A percentile compares a stretch with the other conserved stretches of the same genome.
These are phyloP conservation scores for Paraphoma chrysanthemicola DNA, from an alignment of 2,329 filamentous ascomycete species.

Conservation along the genomic window DNA sequence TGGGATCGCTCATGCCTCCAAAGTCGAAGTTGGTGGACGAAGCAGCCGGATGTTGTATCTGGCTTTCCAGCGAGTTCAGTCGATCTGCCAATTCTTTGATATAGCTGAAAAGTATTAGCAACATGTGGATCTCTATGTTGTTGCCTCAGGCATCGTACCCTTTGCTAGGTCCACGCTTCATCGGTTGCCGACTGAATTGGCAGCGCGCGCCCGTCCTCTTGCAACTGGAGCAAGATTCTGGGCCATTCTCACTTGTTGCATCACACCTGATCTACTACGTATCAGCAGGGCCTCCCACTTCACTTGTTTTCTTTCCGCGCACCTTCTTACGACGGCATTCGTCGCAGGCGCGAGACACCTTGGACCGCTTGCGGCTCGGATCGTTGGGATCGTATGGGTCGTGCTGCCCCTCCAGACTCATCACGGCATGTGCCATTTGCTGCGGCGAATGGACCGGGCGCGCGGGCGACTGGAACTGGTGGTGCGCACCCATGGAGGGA, in stretches of 20 bases:
- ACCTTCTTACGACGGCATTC: constrained; percentile 52
- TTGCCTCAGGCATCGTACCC: constrained; percentile 29
- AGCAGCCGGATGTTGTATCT: constrained; percentile 40
- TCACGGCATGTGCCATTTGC: constrained; percentile 49
- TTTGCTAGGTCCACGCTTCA: constrained; percentile 53
- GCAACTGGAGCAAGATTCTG: constrained; percentile 50
- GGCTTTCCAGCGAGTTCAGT: constrained; percentile 47
- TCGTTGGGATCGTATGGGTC: constrained; percentile 45
- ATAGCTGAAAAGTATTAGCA: constrained; percentile 37
- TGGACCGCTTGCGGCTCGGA: constrained; percentile 46
- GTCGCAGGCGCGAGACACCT: constrained; percentile 52
- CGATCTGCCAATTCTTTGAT: constrained; percentile 51
- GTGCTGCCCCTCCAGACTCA: constrained; percentile 46
- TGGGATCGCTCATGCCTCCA: constrained; percentile 34
- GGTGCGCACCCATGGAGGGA: constrained; percentile 37
- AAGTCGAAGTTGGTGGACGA: constrained; percentile 41
- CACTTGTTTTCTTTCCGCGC: constrained; percentile 4
- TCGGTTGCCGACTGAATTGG: constrained; percentile 50
- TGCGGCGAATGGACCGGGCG: constrained; percentile 48
- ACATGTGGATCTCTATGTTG: not conserved
- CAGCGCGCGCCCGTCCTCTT: constrained; percentile 49
- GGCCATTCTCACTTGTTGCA: constrained; percentile 49
- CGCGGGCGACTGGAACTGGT: constrained; percentile 43
- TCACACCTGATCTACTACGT: constrained; percentile 47
- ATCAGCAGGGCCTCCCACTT: constrained; percentile 18